A percentile compares a stretch with the other conserved stretches of the same genome.
Conservation (phyloP, 2,329 filamentous ascomycete genomes). For the Cladosporium colombiae region DNA sequence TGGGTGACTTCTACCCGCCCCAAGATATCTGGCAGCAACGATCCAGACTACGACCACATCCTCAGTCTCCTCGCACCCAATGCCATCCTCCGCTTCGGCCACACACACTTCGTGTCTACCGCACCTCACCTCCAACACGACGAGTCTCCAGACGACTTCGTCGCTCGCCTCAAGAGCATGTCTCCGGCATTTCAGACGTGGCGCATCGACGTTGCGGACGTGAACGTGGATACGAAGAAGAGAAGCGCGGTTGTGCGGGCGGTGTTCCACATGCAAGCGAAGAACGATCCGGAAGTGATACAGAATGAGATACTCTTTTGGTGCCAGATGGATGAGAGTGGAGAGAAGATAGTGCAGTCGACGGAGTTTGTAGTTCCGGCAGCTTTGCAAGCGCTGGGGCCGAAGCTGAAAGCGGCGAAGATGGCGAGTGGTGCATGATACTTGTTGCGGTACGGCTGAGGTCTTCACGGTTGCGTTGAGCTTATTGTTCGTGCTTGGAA, state of each 20-base stretch:
- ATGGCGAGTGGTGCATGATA: neutral
- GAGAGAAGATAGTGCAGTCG: constrained; percentile 30
- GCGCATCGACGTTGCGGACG: constrained; percentile 27
- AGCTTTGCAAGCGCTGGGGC: constrained; percentile 26
- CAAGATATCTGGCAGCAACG: constrained; percentile 24
- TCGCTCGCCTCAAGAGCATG: constrained; percentile 31
- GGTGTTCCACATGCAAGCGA: constrained; percentile 33
- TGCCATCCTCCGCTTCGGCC: constrained; percentile 35
- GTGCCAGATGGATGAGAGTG: constrained; percentile 32
- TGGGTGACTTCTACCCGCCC: constrained; percentile 25
- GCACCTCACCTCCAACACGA: constrained; percentile 29
- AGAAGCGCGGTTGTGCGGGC: constrained; percentile 29
- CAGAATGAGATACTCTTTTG: constrained; percentile 40
- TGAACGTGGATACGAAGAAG: constrained; percentile 34
- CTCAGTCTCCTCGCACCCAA: constrained; percentile 24
- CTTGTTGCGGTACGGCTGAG: neutral
- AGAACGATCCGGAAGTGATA: constrained; percentile 26
- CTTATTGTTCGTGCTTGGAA: too few relatives aligned
- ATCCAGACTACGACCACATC: constrained; percentile 26
- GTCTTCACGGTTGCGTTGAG: neutral
- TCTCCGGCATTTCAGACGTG: constrained; percentile 30
- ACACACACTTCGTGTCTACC: constrained; percentile 33
- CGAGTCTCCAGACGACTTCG: constrained; percentile 28
- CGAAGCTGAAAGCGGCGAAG: constrained; percentile 14
- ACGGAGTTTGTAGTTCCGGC: constrained; percentile 38